These are phyloP conservation scores for Dendrocalamus sinicus DNA, from an alignment of 176 grass and related monocot genomes.

Conservation along the genomic window DNA sequence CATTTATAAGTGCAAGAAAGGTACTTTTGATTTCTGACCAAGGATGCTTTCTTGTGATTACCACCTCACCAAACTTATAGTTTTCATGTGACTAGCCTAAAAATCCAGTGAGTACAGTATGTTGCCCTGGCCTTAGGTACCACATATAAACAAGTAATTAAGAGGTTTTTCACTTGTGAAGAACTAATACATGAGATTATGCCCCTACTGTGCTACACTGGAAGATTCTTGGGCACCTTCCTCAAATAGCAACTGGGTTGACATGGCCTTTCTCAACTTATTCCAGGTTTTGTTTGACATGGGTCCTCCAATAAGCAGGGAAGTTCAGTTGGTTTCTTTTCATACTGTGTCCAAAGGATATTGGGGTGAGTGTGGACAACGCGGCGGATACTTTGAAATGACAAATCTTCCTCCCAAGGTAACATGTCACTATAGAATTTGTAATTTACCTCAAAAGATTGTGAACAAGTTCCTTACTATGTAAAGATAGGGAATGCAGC, in stretches of 20 bases:
- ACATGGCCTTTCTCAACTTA: slow-evolving; percentile 40
- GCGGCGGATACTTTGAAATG: slow-evolving; percentile 99
- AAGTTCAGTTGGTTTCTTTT: slow-evolving; percentile 92
- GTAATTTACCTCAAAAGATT: slow-evolving; percentile 26
- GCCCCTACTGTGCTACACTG: neutral
- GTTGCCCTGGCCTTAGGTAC: slow-evolving; percentile 12
- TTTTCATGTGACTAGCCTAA: slow-evolving; percentile 36
- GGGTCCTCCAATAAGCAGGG: slow-evolving; percentile 78
- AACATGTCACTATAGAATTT: slow-evolving; percentile 35
- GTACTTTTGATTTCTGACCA: slow-evolving; percentile 39
- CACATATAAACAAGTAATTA: slow-evolving; percentile 21
- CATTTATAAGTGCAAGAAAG: slow-evolving; percentile 95
- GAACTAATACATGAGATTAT: slow-evolving; percentile 26
- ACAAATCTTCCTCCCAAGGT: slow-evolving; percentile 95
- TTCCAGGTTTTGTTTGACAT: slow-evolving; percentile 87
- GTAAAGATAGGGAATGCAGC: neutral
- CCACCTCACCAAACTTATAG: slow-evolving; percentile 13
- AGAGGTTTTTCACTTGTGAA: neutral
- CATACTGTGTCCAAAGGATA: slow-evolving; percentile 98
- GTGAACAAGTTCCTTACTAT: slow-evolving; percentile 7
- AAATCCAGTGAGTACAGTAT: neutral
- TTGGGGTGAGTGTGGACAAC: slow-evolving; percentile 99
- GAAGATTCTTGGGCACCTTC: slow-evolving; percentile 21
- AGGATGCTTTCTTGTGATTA: neutral
- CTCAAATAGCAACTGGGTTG: slow-evolving; percentile 13